Conservation (phyloP, 768 basidiomycete species). For the Cystobasidium onofrii region DNA sequence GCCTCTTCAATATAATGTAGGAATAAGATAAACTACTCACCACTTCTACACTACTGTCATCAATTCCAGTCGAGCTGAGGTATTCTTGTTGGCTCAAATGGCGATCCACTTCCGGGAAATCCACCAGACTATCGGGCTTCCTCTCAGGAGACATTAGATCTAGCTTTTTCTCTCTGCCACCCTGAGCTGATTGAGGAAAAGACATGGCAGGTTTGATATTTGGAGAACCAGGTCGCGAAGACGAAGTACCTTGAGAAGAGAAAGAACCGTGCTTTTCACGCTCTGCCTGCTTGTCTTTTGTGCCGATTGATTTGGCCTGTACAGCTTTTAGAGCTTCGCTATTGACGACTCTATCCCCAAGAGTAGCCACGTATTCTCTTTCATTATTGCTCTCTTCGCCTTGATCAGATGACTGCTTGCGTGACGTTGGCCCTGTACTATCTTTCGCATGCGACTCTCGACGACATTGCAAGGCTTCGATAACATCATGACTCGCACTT, state of each 20-base stretch:
- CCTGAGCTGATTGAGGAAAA: background rate
- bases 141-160: background rate
- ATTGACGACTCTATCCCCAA: background rate
- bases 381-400: background rate
- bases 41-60: conserved; percentile 14
- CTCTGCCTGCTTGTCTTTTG: background rate
- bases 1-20: too few relatives aligned
- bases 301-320: background rate
- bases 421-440: background rate
- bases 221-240: background rate
- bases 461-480: background rate
- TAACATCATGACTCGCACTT: conserved; percentile 6
- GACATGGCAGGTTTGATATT: background rate
- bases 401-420: background rate
- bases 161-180: background rate
- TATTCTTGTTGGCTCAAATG: conserved; percentile 13
- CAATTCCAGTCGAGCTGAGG: conserved; percentile 17
- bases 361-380: background rate
- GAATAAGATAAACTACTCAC: background rate
- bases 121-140: background rate
- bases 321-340: background rate
- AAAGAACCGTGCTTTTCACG: background rate
- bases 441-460: background rate
- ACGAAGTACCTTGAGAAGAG: background rate
- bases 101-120: conserved; percentile 12